Evolutionary conservation across 805 yeast genomes (phyloP).

Genomic region (Sugiyamaella valdiviana): DNA sequence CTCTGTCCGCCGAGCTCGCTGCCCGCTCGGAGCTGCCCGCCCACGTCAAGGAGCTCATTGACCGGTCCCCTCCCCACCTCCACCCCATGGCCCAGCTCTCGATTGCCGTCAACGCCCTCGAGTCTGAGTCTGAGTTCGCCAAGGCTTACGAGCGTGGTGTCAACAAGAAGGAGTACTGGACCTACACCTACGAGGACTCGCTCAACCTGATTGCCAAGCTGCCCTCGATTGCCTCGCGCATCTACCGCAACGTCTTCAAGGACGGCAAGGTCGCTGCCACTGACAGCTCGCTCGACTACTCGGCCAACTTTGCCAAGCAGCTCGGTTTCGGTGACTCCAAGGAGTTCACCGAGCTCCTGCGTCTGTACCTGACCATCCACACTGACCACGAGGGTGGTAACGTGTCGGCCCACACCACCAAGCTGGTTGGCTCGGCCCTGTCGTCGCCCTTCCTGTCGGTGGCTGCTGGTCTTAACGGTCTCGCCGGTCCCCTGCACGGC

Average conservation of each 20-base stretch:
- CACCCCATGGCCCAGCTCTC: slow-evolving; percentile 91
- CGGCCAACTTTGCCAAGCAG: slow-evolving; percentile 58
- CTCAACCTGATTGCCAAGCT: slow-evolving; percentile 74
- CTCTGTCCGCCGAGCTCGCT: slow-evolving; percentile 69
- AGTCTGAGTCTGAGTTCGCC: slow-evolving; percentile 75
- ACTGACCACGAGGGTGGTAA: slow-evolving; percentile 90
- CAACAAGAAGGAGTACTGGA: slow-evolving; percentile 76
- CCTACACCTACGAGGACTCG: slow-evolving; percentile 74
- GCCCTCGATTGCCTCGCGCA: slow-evolving; percentile 74
- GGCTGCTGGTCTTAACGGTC: slow-evolving; percentile 78
- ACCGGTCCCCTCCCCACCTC: slow-evolving; percentile 65
- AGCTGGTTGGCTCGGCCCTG: slow-evolving; percentile 76
- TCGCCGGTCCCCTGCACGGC: slow-evolving; percentile 85
- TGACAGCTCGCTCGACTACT: slow-evolving; percentile 47
- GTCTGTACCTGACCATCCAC: slow-evolving; percentile 76
- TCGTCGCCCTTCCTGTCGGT: slow-evolving; percentile 71
- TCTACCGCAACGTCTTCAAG: slow-evolving; percentile 77
- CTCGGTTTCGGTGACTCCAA: slow-evolving; percentile 54
- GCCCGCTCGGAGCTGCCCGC: slow-evolving; percentile 72
- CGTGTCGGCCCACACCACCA: slow-evolving; percentile 82
- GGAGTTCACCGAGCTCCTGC: slow-evolving; percentile 72
- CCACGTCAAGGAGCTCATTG: slow-evolving; percentile 67
- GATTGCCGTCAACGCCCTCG: slow-evolving; percentile 74
- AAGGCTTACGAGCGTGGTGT: slow-evolving; percentile 83
- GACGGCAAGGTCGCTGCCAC: slow-evolving; percentile 55